Evolutionary conservation across 768 basidiomycete species (phyloP), one percentile per base, ranked within the genome.

Genomic region (Saitozyma sp.): DNA sequence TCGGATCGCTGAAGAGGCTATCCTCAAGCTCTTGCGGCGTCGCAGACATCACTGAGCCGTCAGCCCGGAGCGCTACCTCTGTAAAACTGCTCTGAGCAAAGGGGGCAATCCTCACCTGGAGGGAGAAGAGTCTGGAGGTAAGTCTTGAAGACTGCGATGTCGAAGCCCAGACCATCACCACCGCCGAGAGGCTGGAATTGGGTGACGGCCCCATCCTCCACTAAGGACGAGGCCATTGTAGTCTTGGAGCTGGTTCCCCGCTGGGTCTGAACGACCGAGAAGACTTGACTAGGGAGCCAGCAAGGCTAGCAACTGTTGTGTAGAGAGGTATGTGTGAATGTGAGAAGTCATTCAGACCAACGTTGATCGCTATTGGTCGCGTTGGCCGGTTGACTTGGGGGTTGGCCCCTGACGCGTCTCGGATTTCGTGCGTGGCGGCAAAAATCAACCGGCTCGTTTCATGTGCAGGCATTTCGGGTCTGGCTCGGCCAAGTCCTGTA

Each of bases 1-100:
- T 63, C 3, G 73, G 63, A 61, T 77, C 78, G 16, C 56, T 52
- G 60, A 77, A 77, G 6, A 79, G 55, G 29, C 68, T 69, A 39
- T 68, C 63, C 62, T 75, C 67, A 9, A 79, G 59, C 38, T 79
- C 75, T 39, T 64, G 48, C 19, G 55, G 43, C 6, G 68, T 58
- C 9, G 76, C 76, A 10, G 74, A 63, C 78, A 79, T 79, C 14
- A 76, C 78, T 79, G 49, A 9, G 46, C 8, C 45, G 29, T 29
- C 5, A 29, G 29, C 29, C 2, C 29, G 29, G 5, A 29, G 29
- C 29, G 29, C 29, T 17, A 45, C n/a, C 45, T 3, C 45, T 17
- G 2, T 46, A 6, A 11, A 2, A 2, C 3, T 6, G n/a, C 49
- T 29, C 14, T 10, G 14, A 48, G 9, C 17, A 17, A 0, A n/a